Evolutionary conservation across 1,284 basidiomycete genomes (phyloP), one percentile per base, ranked within the genome.

Genomic region (Mrakiaceae sp.): DNA sequence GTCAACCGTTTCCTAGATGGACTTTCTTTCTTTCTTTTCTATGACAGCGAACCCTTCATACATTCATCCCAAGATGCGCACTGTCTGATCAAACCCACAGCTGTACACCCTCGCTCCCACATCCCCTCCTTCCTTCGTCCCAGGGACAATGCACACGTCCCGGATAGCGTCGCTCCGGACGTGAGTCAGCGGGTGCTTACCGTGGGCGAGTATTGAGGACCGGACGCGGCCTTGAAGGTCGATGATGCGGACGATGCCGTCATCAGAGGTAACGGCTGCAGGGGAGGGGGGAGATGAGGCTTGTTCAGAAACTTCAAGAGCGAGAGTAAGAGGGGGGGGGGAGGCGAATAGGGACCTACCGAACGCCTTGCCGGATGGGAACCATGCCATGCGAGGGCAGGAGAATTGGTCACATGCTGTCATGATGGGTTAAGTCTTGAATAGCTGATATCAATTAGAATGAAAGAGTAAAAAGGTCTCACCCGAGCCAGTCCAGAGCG

Each of bases 351-450:
- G 55, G 42, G 14, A 44, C 55, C 55, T 40, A 44, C 43, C 46
- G 42, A 44, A 43, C 5, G 60, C 75, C 4, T 69, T 69, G 0
- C 75, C 75, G 60, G 74, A 70, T 0, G 75, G 75, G n/a, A 75
- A 63, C 74, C 75, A 77, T 1, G 69, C 68, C 68, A 78, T 74
- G 16, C 75, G 70, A n/a, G 76, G 75, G 11, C 76, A 68, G n/a
- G 76, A 74, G 61, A 72, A 76, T 16, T 72, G 70, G 66, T 77
- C 76, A 5, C 70, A 69, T 43, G 73, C 73, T n/a, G 68, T 55
- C 0, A 72, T 71, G 1, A 57, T 10, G 63, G 62, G 6, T 74
- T 75, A 7, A 76, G 62, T 58, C 71, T 73, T 3, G 67, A 72
- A n/a, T 74, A 67, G 42, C 74, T 69, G 1, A 71, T 72, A 69